Evolutionary conservation across 73 alveolate genomes (phyloP).

Genomic region (Diophrys sp.): DNA sequence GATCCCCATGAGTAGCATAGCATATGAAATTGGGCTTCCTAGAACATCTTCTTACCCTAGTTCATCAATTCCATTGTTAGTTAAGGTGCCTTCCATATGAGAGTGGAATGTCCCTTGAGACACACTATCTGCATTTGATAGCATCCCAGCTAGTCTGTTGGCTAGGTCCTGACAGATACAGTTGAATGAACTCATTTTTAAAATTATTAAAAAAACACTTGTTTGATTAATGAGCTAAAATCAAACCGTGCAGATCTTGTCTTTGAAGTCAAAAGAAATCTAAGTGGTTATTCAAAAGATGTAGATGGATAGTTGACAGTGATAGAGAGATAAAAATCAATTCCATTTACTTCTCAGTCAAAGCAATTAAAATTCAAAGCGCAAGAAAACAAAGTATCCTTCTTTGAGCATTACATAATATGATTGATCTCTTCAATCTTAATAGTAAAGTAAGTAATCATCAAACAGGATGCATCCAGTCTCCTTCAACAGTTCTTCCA

Average conservation of each 20-base stretch:
- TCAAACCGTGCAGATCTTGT: no score
- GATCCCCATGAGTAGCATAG: not conserved
- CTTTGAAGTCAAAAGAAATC: no score
- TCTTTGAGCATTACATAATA: slow-evolving; percentile 3
- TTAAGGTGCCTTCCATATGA: not conserved
- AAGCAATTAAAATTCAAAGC: not conserved
- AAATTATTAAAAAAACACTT: no score
- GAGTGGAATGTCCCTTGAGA: not conserved
- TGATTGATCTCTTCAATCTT: slow-evolving; percentile 9
- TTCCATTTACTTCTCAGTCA: not conserved
- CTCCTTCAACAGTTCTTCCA: slow-evolving; percentile 8
- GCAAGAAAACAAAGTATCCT: no score
- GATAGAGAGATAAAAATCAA: no score
- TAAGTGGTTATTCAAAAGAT: no score
- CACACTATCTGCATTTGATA: not conserved
- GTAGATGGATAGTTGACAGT: no score
- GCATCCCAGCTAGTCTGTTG: not conserved
- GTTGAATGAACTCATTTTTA: not conserved
- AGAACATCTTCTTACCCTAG: not conserved
- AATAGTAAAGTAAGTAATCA: not conserved
- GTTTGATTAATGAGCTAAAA: no score
- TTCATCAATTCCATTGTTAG: not conserved
- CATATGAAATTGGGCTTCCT: not conserved
- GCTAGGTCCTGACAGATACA: not conserved
- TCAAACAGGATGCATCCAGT: slow-evolving; percentile 6